These are phyloP conservation scores for Nannochloropsis gaditana DNA, from an alignment of 108 stramenopile genomes.

Conservation along the genomic window DNA sequence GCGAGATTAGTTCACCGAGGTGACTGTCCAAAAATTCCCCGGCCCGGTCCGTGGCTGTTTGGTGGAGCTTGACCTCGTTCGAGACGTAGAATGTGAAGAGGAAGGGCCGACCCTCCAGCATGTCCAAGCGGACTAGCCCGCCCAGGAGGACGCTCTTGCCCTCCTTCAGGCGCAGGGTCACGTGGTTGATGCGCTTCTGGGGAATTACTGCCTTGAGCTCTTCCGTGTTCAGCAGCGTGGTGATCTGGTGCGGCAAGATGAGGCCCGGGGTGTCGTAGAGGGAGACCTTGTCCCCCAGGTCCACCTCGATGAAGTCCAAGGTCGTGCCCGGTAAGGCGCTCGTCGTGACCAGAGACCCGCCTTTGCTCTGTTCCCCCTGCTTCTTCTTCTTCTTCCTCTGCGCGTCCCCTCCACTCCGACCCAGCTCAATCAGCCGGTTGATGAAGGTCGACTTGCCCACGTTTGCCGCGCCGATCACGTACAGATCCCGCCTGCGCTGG, in stretches of 20 bases:
- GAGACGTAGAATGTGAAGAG: conserved; percentile 89
- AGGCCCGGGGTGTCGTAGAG: conserved; percentile 57
- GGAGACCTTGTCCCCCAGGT: conserved; percentile 40
- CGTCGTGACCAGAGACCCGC: conserved; percentile 36
- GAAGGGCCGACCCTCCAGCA: conserved; percentile 57
- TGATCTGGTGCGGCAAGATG: conserved; percentile 51
- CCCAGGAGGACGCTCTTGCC: conserved; percentile 55
- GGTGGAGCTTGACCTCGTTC: conserved; percentile 87
- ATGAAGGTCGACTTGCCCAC: conserved; percentile 59
- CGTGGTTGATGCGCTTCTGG: conserved; percentile 47
- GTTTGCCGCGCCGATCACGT: conserved; percentile 58
- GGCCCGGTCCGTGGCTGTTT: conserved; percentile 22
- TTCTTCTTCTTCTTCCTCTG: conserved; percentile 25
- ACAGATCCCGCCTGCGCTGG: conserved; percentile 37
- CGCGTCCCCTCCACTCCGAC: conserved; percentile 29
- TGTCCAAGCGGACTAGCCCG: conserved; percentile 51
- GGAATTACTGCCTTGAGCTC: conserved; percentile 47
- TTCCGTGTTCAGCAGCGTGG: conserved; percentile 44
- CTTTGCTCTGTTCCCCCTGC: conserved; percentile 22
- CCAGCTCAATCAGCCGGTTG: conserved; percentile 44
- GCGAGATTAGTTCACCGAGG: conserved; percentile 77
- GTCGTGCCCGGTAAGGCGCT: conserved; percentile 56
- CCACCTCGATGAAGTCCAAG: conserved; percentile 52
- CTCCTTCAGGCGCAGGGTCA: conserved; percentile 52
- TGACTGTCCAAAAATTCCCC: conserved; percentile 76